Conservation (phyloP, 2,329 filamentous ascomycete genomes). For the Dothideomycetes sp. region DNA sequence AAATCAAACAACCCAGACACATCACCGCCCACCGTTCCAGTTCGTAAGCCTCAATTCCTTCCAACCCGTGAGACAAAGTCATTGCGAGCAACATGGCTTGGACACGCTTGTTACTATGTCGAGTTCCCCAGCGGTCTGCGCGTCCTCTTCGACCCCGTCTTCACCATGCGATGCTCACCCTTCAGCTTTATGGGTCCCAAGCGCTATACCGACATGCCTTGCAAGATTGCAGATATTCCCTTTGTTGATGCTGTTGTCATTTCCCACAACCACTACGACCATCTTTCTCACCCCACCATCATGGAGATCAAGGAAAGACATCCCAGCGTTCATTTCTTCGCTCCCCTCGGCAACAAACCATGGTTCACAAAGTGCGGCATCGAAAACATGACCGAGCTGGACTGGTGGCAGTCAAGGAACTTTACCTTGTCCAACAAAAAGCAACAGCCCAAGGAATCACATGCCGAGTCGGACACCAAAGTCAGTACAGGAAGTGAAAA, state of each 20-base stretch:
- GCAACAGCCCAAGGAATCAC: slow-evolving; percentile 12
- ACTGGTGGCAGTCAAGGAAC: slow-evolving; percentile 87
- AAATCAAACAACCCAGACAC: slow-evolving; percentile 51
- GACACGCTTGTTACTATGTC: slow-evolving; percentile 87
- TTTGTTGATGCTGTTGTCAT: slow-evolving; percentile 57
- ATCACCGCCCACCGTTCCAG: slow-evolving; percentile 54
- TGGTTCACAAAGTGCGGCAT: slow-evolving; percentile 72
- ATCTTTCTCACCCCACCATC: slow-evolving; percentile 70
- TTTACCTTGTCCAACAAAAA: slow-evolving; percentile 47
- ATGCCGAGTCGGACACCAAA: slow-evolving; percentile 1
- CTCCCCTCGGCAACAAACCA: slow-evolving; percentile 68
- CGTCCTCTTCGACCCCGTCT: slow-evolving; percentile 88
- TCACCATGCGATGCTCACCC: slow-evolving; percentile 78
- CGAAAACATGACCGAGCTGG: slow-evolving; percentile 72
- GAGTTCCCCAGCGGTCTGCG: slow-evolving; percentile 81
- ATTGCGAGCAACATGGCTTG: slow-evolving; percentile 85
- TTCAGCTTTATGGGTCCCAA: slow-evolving; percentile 61
- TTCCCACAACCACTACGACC: slow-evolving; percentile 88
- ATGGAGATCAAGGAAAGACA: slow-evolving; percentile 60
- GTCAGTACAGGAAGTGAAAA: slow-evolving; percentile 16
- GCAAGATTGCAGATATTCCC: slow-evolving; percentile 33
- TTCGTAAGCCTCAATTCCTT: slow-evolving; percentile 60
- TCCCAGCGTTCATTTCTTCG: slow-evolving; percentile 78
- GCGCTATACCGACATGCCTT: slow-evolving; percentile 69
- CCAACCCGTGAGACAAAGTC: slow-evolving; percentile 47